Evolutionary conservation across 164 flowering plant species (phyloP).

Genomic region (Echeveria elegans): DNA sequence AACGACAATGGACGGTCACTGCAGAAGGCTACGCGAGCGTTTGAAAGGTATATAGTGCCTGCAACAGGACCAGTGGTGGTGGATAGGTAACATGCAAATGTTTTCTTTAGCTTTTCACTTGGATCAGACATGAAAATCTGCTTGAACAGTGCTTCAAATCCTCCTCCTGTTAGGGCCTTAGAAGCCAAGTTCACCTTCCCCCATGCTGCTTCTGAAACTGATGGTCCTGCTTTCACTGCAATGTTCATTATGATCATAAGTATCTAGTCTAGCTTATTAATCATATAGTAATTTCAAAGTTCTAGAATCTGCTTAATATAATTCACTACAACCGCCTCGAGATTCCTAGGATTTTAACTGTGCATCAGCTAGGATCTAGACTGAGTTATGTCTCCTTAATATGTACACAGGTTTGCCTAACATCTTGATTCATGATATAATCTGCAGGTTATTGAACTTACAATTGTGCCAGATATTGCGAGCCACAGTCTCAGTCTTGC

Average conservation of each 20-base stretch:
- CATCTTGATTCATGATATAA: background rate
- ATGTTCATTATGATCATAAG: background rate
- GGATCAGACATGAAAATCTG: slow-evolving; percentile 34
- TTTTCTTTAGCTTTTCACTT: slow-evolving; percentile 44
- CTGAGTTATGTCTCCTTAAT: background rate
- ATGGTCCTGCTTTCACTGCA: slow-evolving; percentile 51
- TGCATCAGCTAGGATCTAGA: background rate
- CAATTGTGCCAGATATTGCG: slow-evolving; percentile 41
- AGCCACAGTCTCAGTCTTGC: slow-evolving; percentile 33
- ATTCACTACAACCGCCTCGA: background rate
- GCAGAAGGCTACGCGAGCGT: slow-evolving; percentile 39
- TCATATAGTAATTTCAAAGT: no score
- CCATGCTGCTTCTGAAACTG: slow-evolving; percentile 48
- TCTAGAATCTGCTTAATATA: no score
- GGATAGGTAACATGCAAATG: slow-evolving; percentile 61
- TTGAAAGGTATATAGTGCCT: slow-evolving; percentile 56
- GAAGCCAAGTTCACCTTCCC: slow-evolving; percentile 50
- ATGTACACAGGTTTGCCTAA: background rate
- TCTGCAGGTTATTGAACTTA: slow-evolving; percentile 13
- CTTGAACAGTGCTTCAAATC: slow-evolving; percentile 49
- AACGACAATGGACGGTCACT: slow-evolving; percentile 58
- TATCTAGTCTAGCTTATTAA: background rate
- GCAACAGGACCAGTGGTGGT: slow-evolving; percentile 64
- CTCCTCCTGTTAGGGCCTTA: slow-evolving; percentile 46
- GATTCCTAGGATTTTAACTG: background rate